These are phyloP conservation scores for Pinus taeda DNA, from an alignment of 75 land plant species.

Conservation along the genomic window DNA sequence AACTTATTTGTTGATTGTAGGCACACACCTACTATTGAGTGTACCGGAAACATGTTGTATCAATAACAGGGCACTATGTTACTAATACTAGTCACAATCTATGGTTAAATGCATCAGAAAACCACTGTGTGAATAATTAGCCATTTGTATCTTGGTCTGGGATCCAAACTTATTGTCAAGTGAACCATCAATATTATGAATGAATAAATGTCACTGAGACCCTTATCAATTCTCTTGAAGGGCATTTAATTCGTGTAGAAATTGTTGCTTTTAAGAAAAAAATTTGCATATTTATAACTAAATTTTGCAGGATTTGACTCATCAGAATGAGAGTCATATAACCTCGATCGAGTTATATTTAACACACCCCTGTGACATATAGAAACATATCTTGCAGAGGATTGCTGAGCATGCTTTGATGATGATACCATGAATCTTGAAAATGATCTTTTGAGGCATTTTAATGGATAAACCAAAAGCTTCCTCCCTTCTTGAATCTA, in stretches of 20 bases:
- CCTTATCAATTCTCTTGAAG: not conserved
- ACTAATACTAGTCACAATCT: no score
- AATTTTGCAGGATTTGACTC: conserved; percentile 1
- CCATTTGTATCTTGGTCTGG: not conserved
- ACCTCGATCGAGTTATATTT: not conserved
- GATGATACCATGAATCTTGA: no score
- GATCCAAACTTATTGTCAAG: not conserved
- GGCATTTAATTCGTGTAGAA: not conserved
- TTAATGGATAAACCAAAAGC: not conserved
- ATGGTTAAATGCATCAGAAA: no score
- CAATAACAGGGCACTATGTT: no score
- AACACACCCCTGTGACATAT: not conserved
- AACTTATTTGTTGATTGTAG: no score
- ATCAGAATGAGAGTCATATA: not conserved
- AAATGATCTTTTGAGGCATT: not conserved
- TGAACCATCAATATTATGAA: not conserved
- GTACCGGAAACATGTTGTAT: no score
- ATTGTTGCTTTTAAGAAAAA: conserved; percentile 6
- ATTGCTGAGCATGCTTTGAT: not conserved
- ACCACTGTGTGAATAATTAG: not conserved
- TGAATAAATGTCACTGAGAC: not conserved
- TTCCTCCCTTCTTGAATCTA: no score
- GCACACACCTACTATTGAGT: no score
- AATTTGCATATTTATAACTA: not conserved
- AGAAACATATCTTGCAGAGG: not conserved